Base-by-base conservation (phyloP, 2,329 filamentous ascomycete species). In the Allantophomopsis lycopodina region DNA sequence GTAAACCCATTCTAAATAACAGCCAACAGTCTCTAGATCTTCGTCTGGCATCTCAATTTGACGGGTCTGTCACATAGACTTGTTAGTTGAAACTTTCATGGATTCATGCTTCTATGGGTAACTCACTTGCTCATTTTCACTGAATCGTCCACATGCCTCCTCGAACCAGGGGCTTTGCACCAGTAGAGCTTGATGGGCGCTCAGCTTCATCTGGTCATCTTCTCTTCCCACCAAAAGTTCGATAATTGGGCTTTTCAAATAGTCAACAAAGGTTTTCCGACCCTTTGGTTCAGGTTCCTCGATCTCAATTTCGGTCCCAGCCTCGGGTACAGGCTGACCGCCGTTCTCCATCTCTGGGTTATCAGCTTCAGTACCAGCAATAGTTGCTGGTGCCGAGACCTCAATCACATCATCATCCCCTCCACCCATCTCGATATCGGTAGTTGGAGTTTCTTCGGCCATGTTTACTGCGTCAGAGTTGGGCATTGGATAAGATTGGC, bases 1-100 rank as follows among this genome's bases (percentile, higher is more conserved):
- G 62, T 93, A 93, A 39, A 89, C 75, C 57, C 76, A 93, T 58
- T 91, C 82, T 50, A 91, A 71, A 50, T 88, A 84, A 57, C 78
- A 85, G 44, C 81, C 79, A 40, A 85, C 77, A 16, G 83, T 79
- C 47, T 85, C 79, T 35, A 83, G 60, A 50, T 85, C 71, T 49
- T 85, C 80, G 46, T 70, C 62, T 2, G 67, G 55, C 17, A 94
- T 77, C 42, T 79, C 64, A 44, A 94, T 78, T 42, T 75, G 70
- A 41, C 79, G 80, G 48, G 72, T 72, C 71, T 71, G 40, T 28
- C 11, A 12, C 23, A 10, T 28, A 8, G 10, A 28, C 5, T 28
- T 28, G 23, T 28, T 3, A 28, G 23, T 28, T 10, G 5, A 28
- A 28, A 8, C 7, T 10, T 5, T 21, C 20, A 28, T 28, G 3